Conservation (phyloP, 2,329 filamentous ascomycete species). For the Calonectria naviculata region DNA sequence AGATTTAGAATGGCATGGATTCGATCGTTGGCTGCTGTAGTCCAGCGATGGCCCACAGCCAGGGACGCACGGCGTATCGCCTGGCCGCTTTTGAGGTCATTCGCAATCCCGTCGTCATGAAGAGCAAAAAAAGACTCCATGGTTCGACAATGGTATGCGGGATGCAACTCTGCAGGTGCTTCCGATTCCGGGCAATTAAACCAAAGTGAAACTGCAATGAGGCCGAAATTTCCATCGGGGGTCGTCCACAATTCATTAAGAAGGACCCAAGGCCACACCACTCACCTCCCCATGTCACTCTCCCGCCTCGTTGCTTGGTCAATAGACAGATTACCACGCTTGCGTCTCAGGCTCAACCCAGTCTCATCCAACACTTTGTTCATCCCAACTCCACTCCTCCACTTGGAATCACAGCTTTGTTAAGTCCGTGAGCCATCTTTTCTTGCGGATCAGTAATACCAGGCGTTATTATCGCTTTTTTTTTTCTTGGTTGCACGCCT, state of each 20-base stretch:
- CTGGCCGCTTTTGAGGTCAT: conserved; percentile 18
- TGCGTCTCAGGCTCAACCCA: conserved; percentile 27
- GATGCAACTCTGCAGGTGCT: conserved; percentile 4
- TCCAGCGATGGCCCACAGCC: background rate
- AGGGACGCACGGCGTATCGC: conserved; percentile 17
- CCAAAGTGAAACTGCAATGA: background rate
- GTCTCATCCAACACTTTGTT: conserved; percentile 27
- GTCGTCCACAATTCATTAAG: conserved; percentile 13
- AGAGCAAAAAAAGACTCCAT: background rate
- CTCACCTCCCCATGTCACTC: conserved; percentile 28
- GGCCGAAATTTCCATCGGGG: background rate
- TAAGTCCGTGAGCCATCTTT: conserved; percentile 28
- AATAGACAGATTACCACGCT: conserved; percentile 31
- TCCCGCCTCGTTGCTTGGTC: conserved; percentile 38
- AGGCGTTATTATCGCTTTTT: conserved; percentile 20
- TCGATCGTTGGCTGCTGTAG: conserved; percentile 24
- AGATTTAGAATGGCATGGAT: background rate
- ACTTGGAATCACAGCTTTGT: conserved; percentile 26
- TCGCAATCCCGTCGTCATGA: background rate
- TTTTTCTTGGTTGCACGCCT: no score
- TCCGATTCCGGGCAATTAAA: conserved; percentile 1
- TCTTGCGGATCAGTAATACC: conserved; percentile 19
- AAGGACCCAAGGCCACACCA: conserved; percentile 10
- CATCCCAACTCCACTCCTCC: conserved; percentile 23
- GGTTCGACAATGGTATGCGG: conserved; percentile 3